Percentiles rank a stretch among this genome's conserved stretches.
Conservation (phyloP, 1,284 basidiomycete genomes). For the Austropuccinia psidii region DNA sequence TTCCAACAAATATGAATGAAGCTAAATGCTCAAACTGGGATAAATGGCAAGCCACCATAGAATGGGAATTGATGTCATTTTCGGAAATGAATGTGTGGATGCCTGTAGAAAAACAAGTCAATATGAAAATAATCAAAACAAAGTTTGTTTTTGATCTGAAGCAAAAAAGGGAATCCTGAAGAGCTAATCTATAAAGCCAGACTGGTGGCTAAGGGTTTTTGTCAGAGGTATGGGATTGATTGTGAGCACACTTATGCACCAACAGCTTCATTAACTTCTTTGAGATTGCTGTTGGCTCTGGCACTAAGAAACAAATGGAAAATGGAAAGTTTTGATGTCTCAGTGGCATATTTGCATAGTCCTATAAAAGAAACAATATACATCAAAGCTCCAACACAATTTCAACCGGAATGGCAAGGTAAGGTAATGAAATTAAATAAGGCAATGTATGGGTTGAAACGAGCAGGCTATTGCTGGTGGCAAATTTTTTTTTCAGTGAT, state of each 20-base stretch:
- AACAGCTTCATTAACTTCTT: background rate
- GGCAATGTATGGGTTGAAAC: background rate
- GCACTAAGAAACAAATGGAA: background rate
- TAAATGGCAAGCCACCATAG: background rate
- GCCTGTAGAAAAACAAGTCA: background rate
- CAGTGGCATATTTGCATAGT: conserved; percentile 5
- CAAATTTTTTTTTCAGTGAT: background rate
- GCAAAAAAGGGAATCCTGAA: too few relatives aligned
- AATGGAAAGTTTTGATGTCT: background rate
- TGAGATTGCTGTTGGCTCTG: background rate
- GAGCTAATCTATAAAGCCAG: background rate
- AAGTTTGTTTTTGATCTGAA: conserved; percentile 5
- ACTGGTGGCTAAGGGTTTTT: background rate
- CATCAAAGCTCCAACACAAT: background rate
- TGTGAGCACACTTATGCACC: background rate
- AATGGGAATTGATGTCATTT: too few relatives aligned
- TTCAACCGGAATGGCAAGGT: background rate
- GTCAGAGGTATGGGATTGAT: background rate
- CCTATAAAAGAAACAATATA: background rate
- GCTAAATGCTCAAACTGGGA: background rate
- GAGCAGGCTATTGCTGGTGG: conserved; percentile 1
- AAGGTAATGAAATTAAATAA: background rate
- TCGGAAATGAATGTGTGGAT: background rate
- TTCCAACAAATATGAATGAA: background rate
- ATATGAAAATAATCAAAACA: background rate